Conservation (phyloP, 2,329 filamentous ascomycete genomes). For the Coniella lustricola region DNA sequence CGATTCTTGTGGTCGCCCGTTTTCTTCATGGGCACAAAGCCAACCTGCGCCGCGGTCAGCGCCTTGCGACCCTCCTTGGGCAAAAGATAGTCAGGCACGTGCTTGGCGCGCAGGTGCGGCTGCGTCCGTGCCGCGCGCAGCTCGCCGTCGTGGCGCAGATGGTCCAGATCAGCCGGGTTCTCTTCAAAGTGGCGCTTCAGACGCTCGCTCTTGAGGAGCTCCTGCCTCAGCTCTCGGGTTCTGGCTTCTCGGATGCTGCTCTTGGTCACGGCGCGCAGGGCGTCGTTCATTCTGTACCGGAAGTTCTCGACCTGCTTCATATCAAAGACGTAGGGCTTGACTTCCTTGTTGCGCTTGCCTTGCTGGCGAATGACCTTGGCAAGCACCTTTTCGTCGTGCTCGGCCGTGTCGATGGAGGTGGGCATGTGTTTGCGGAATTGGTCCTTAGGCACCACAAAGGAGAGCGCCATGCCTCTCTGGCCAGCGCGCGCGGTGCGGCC, state of each 20-base stretch:
- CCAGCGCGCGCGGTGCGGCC: slow-evolving; percentile 88
- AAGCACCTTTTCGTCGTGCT: slow-evolving; percentile 79
- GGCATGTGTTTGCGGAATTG: slow-evolving; percentile 85
- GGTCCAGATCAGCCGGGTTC: slow-evolving; percentile 81
- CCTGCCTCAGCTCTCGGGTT: slow-evolving; percentile 78
- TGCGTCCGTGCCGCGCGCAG: slow-evolving; percentile 77
- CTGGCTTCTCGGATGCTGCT: slow-evolving; percentile 86
- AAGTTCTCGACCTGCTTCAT: slow-evolving; percentile 92
- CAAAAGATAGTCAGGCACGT: slow-evolving; percentile 89
- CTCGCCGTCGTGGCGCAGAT: slow-evolving; percentile 86
- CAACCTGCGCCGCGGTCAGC: slow-evolving; percentile 57
- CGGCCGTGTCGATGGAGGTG: slow-evolving; percentile 66
- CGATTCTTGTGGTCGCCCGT: slow-evolving; percentile 38
- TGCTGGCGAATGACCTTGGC: slow-evolving; percentile 75
- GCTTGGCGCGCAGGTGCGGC: slow-evolving; percentile 66
- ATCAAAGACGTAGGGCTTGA: slow-evolving; percentile 90
- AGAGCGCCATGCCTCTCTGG: slow-evolving; percentile 89
- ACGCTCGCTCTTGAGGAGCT: slow-evolving; percentile 90
- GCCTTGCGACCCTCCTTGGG: slow-evolving; percentile 68
- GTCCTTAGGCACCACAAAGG: slow-evolving; percentile 79
- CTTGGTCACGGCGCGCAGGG: slow-evolving; percentile 79
- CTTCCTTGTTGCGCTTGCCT: slow-evolving; percentile 66
- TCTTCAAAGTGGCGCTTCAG: slow-evolving; percentile 94
- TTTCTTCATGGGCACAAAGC: slow-evolving; percentile 66
- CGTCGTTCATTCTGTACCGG: slow-evolving; percentile 90